These are phyloP conservation scores for Sapria himalayana DNA, from an alignment of 345 rosid species.

Conservation along the genomic window DNA sequence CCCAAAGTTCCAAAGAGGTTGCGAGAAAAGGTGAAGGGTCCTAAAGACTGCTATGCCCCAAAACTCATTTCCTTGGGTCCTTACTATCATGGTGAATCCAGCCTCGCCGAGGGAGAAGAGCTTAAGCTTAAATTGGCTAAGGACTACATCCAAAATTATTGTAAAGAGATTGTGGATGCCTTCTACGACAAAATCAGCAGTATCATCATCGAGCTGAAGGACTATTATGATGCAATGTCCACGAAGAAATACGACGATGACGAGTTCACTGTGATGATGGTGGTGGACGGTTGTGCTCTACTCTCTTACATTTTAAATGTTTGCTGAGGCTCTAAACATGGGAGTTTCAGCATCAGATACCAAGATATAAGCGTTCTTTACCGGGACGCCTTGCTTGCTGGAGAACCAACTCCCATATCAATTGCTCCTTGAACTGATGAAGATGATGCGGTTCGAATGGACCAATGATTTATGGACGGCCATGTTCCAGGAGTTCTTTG, in stretches of 20 bases:
- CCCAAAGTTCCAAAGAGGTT: not conserved
- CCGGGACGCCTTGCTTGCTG: no score
- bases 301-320: not conserved
- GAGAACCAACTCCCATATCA: no score
- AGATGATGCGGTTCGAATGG: no score
- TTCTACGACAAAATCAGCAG: not conserved
- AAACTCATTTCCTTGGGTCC: constrained; percentile 7
- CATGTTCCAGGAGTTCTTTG: no score
- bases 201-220: not conserved
- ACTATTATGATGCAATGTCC: not conserved
- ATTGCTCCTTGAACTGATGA: no score
- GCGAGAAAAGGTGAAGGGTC: not conserved
- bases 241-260: not conserved
- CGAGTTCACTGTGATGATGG: constrained; percentile 2
- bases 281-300: constrained; percentile 3
- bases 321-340: no score
- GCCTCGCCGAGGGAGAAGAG: not conserved
- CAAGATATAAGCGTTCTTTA: no score
- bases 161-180: not conserved
- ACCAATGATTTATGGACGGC: no score
- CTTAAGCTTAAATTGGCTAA: not conserved
- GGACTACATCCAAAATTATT: not conserved
- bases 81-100: not conserved
- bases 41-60: not conserved
- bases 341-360: no score